Base-by-base conservation (phyloP, 805 yeast genomes). In the Myxozyma lipomycoides region DNA sequence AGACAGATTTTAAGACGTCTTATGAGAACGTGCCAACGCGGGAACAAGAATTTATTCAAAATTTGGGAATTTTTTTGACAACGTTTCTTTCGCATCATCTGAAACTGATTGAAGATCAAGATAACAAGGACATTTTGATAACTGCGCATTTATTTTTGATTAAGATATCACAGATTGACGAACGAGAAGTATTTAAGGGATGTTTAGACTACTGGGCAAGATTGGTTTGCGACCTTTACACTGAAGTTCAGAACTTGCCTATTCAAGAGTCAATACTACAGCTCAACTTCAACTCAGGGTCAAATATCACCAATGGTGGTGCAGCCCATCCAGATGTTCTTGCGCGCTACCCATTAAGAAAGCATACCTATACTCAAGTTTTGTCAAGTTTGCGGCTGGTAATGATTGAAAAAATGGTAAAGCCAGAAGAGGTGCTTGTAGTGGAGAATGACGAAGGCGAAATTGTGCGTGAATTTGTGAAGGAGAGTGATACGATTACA, bases 371-470 rank as follows among this genome's bases (percentile, higher is more conserved):
- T 66, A 73, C 81, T n/a, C 78, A 78, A 23, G 74, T 93, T 39
- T 77, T 93, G 61, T 83, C 96, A 3, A 82, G 82, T 64, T 76
- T 93, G 63, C 81, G 99, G 70, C 74, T 84, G 54, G 95, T 95
- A n/a, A 84, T 93, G 65, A 93, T 93, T 63, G 98, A 90, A 70
- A 86, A 86, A 63, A 93, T 93, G 98, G 98, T 87, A 1, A 82
- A 95, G 68, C 99, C 99, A 2, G 98, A 93, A 70, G 99, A 93
- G 72, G 98, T 93, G 48, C 76, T 93, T 50, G 81, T 93, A 72
- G 97, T 90, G 45, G 98, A 93, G 70, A 91, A 91, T 67, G 99
- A 93, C 70, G 99, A 93, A 72, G 98, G 98, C 62, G 98, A 93
- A 72, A 91, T 93, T 68, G 98, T 93, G 40, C 81, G 99, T 65